Base-by-base conservation (phyloP, 1,139 yeast species). In the Suhomyces bokatorum region DNA sequence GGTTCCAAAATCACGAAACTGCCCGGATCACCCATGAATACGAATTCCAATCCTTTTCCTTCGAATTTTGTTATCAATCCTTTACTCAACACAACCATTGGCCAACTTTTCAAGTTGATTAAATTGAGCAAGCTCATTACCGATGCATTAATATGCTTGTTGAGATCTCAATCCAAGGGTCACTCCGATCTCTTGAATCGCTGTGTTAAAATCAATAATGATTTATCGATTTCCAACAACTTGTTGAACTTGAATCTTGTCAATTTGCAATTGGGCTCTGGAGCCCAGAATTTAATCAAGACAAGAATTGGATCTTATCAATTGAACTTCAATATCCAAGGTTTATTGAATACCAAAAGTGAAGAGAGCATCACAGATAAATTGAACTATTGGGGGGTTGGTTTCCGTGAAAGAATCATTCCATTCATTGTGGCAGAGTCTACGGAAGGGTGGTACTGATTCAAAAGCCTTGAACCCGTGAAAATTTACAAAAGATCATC, bases 391-490 rank as follows among this genome's bases (percentile, higher is more conserved):
- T 73, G 77, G 77, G 61, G 57, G 38, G 46, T 46, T 20, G 69
- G 66, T 6, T 60, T 69, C 38, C 50, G 40, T 51, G 51, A 22
- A 40, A 7, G 45, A 3, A 55, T 70, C 11, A 44, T 64, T n/a
- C 66, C 67, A 4, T 66, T 70, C 45, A 56, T 68, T n/a, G 62
- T 62, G 26, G 55, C 54, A 14, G 78, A 73, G 50, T 59, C 58
- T 45, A 48, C 58, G 27, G 70, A 69, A 28, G 77, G 77, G 7
- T 73, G 77, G 77, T 58, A 57, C 38, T 66, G 48, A 39, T 17
- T 14, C 14, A 8, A 12, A 10, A 3, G n/a, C n/a, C n/a, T 4
- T 26, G 6, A 10, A 26, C 29, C n/a, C 10, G n/a, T 9, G 29
- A 11, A 8, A 26, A 26, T 10, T 11, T 26, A n/a, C 5, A 26